Percentiles rank a stretch among this genome's conserved stretches.
These are phyloP conservation scores for Tricholoma sp. DNA, from an alignment of 768 basidiomycete species.

Conservation along the genomic window DNA sequence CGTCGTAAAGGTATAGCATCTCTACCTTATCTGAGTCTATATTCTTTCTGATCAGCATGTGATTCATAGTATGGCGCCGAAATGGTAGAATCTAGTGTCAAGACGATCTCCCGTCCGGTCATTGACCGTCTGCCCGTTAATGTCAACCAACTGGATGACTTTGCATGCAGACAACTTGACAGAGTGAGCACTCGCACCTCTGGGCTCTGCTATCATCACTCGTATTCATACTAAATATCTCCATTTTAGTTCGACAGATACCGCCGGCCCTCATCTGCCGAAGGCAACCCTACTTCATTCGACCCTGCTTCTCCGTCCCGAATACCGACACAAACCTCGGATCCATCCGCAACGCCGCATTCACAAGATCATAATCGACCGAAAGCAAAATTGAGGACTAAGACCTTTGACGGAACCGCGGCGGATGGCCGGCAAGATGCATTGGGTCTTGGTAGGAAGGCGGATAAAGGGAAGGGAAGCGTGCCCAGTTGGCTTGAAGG, in stretches of 20 bases:
- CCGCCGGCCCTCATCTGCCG: conserved; percentile 33
- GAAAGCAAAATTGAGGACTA: conserved; percentile 18
- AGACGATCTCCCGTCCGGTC: conserved; percentile 76
- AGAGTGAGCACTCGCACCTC: conserved; percentile 43
- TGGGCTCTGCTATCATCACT: neutral
- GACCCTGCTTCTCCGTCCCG: conserved; percentile 7
- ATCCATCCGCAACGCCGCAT: conserved; percentile 1
- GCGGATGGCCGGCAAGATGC: conserved; percentile 11
- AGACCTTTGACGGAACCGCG: conserved; percentile 15
- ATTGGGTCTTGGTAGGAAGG: conserved; percentile 9
- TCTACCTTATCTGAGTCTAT: neutral
- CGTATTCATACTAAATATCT: neutral
- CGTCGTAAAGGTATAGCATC: conserved; percentile 68
- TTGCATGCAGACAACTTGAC: conserved; percentile 85
- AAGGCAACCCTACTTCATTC: conserved; percentile 12
- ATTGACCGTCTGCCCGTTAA: conserved; percentile 73
- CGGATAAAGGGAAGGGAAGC: conserved; percentile 18
- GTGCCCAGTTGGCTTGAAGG: conserved; percentile 38
- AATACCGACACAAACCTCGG: conserved; percentile 5
- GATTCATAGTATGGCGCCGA: conserved; percentile 72
- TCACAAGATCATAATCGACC: conserved; percentile 15
- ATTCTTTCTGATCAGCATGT: conserved; percentile 13
- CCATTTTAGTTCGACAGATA: conserved; percentile 43
- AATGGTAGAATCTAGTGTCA: conserved; percentile 82
- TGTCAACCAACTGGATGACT: conserved; percentile 75